phyloP scores from a whole-genome alignment of 306 rosid genomes.

The Phaseolus lunatus region DNA sequence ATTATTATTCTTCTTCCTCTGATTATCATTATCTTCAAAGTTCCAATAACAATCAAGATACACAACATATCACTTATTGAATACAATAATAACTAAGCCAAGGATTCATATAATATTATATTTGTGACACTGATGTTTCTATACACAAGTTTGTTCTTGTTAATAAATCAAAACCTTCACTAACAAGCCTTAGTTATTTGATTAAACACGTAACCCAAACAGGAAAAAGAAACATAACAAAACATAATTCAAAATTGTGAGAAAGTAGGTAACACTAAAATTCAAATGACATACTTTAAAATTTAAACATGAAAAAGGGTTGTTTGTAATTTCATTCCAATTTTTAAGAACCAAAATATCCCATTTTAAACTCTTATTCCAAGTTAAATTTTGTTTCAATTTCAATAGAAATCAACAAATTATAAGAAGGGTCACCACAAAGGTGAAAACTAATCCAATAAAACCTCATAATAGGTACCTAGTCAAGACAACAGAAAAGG shows the following conservation, averaged over 20 bases:
- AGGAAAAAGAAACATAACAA: neutral
- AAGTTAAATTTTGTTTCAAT: neutral
- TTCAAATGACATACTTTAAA: neutral
- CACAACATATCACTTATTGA: constrained; percentile 13
- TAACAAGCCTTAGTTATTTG: constrained; percentile 20
- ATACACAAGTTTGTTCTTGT: constrained; percentile 9
- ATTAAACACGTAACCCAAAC: constrained; percentile 12
- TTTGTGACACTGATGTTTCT: neutral
- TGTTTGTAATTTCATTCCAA: neutral
- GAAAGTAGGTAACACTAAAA: neutral
- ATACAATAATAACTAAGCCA: constrained; percentile 11
- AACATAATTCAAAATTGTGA: neutral
- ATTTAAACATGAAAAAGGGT: neutral
- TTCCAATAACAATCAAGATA: constrained; percentile 34
- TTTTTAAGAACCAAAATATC: neutral
- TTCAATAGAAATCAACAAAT: neutral
- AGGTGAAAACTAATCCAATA: neutral
- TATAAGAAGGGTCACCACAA: neutral
- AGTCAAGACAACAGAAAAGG: neutral
- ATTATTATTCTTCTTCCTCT: constrained; percentile 73
- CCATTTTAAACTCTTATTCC: neutral
- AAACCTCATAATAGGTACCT: neutral
- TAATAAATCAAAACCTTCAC: constrained; percentile 5
- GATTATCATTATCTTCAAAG: constrained; percentile 82
- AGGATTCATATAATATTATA: neutral